These are phyloP conservation scores for Yueomyces sp. DNA, from an alignment of 805 yeast species.

Conservation along the genomic window DNA sequence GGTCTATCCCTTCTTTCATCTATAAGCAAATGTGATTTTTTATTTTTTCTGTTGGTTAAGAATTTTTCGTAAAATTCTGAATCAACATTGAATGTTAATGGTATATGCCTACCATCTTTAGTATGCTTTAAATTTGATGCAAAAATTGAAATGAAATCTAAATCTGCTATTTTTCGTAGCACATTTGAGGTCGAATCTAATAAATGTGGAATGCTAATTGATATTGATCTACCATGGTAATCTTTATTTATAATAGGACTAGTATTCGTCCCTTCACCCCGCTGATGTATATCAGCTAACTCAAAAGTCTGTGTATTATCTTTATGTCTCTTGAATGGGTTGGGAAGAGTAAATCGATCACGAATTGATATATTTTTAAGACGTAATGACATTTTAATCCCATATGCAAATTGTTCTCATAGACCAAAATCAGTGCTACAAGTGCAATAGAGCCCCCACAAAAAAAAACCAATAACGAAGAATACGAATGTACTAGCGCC, in stretches of 20 bases:
- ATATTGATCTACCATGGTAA: not conserved
- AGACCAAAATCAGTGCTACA: too few species aligned
- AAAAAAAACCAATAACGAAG: too few species aligned
- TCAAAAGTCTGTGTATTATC: not conserved
- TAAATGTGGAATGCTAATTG: not conserved
- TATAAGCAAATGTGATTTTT: conserved; percentile 23
- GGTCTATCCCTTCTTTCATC: conserved; percentile 57
- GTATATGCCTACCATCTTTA: conserved; percentile 63
- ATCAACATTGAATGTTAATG: conserved; percentile 37
- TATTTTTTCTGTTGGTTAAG: not conserved
- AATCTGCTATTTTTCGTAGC: not conserved
- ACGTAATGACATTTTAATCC: not conserved
- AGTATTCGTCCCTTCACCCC: not conserved
- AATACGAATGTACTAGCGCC: too few species aligned
- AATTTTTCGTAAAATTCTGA: conserved; percentile 11
- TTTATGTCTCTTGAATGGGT: not conserved
- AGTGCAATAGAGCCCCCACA: too few species aligned
- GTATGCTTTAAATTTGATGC: conserved; percentile 26
- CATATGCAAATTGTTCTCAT: too few species aligned
- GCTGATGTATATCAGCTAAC: not conserved
- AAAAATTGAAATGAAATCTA: not conserved
- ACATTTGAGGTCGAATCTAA: not conserved
- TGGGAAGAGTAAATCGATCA: not conserved
- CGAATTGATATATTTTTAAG: not conserved
- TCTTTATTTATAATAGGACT: not conserved